Percentiles rank a stretch among this genome's conserved stretches.
phyloP scores from a whole-genome alignment of 176 grass and related monocot genomes.

The Canna indica region DNA sequence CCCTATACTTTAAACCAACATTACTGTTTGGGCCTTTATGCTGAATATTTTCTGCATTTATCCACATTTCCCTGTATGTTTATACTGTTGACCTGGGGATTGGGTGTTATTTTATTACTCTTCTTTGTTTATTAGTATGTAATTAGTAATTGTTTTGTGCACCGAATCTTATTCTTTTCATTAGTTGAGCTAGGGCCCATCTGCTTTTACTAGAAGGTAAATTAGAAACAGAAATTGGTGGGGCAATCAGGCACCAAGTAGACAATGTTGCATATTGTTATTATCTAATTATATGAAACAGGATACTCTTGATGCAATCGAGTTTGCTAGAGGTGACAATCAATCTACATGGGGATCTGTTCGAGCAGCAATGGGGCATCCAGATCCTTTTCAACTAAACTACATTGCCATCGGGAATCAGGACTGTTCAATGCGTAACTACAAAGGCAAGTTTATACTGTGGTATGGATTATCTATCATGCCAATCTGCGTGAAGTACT shows the following conservation, averaged over 20 bases:
- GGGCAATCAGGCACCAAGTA: not conserved
- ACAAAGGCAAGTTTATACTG: constrained; percentile 39
- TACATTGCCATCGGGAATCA: constrained; percentile 91
- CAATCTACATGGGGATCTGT: constrained; percentile 65
- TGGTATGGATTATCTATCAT: not conserved
- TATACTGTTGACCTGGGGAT: not conserved
- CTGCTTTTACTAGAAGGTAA: not conserved
- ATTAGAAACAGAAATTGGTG: not conserved
- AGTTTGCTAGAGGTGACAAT: constrained; percentile 77
- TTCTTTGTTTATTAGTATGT: not conserved
- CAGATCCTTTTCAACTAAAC: constrained; percentile 65
- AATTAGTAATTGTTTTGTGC: not conserved
- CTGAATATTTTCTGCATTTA: not conserved
- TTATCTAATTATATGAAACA: constrained; percentile 28
- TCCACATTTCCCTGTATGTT: not conserved
- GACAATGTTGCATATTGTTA: no score
- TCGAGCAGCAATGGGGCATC: constrained; percentile 86
- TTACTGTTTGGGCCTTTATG: not conserved
- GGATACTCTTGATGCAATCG: constrained; percentile 79
- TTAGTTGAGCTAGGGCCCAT: not conserved
- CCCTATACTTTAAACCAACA: no score
- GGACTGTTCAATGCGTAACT: constrained; percentile 61
- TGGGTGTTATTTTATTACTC: not conserved
- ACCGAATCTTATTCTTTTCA: not conserved
- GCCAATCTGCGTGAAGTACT: not conserved